Conservation (phyloP, 306 rosid genomes). For the Ceratonia siliqua region DNA sequence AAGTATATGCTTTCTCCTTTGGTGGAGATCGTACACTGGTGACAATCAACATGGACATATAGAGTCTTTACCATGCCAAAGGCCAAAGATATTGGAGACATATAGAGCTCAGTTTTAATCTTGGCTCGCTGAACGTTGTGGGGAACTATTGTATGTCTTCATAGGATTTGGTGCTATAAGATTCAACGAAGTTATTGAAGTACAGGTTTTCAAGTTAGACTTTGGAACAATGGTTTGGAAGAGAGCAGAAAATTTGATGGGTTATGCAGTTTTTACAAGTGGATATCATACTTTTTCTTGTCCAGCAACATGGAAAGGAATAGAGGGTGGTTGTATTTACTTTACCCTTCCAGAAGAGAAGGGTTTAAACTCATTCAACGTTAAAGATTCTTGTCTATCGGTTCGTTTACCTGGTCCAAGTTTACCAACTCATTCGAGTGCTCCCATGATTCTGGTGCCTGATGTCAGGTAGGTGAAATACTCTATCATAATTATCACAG, state of each 20-base stretch:
- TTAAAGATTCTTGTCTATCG: not conserved
- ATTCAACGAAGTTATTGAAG: not conserved
- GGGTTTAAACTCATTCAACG: not conserved
- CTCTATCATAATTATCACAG: no score
- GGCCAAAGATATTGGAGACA: no score
- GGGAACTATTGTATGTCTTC: not conserved
- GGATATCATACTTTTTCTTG: not conserved
- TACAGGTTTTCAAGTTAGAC: not conserved
- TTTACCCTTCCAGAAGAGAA: not conserved
- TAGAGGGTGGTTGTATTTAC: not conserved
- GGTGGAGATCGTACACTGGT: no score
- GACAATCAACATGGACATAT: no score
- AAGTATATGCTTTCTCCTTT: no score
- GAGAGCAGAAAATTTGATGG: not conserved
- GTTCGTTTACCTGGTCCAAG: not conserved
- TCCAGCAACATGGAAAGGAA: not conserved
- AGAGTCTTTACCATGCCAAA: no score
- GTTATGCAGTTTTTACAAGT: not conserved
- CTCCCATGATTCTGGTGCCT: not conserved
- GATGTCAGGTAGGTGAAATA: not conserved
- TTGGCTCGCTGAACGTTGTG: not conserved
- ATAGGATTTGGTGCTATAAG: not conserved
- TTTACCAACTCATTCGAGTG: not conserved
- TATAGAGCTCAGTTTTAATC: no score
- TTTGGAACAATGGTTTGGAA: not conserved